Base-by-base conservation (phyloP, 257 asterid species). In the Nicotiana attenuata region DNA sequence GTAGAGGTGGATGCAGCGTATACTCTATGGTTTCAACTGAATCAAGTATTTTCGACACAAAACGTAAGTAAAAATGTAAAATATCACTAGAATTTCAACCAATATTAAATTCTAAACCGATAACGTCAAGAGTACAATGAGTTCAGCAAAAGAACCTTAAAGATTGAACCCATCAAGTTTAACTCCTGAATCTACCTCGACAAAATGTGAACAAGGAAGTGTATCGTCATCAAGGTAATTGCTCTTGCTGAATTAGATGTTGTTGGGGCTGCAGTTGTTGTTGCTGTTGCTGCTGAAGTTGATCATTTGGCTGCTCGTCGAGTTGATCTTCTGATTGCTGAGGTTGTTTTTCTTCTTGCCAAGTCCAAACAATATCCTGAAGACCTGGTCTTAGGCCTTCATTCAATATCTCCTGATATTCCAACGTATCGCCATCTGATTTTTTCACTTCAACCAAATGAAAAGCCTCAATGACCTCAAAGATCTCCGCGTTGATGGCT, bases 371-470 rank as follows among this genome's bases (percentile, higher is more conserved):
- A 76, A 94, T 89, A 67, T 94, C 97, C 81, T 90, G 89, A 59
- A 96, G 97, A 29, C 96, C 93, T 4, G 99, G 98, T 79, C 91
- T 85, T 19, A 96, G 84, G 69, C 89, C 91, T 80, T 94, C 93
- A 1, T 88, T 86, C 24, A 94, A 69, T 14, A 94, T 31, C 85
- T 82, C 91, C 82, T 85, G 87, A 80, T 92, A 96, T 68, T 96
- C 98, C 81, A 92, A 76, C 0, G 98, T 88, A 83, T 94, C 98
- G 6, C 99, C 99, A 47, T 78, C 86, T 4, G 92, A 90, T 86
- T 92, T 93, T 28, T 87, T 90, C 83, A 95, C 65, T 85, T 95
- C 98, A 80, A 95, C 97, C 89, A 95, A 66, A 85, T 91, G 94
- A 81, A 92, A 82, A n/a, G 61, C 87, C 1, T 90, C 86, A 41